Conservation (phyloP, 805 yeast species). For the Kuraishia capsulata region DNA sequence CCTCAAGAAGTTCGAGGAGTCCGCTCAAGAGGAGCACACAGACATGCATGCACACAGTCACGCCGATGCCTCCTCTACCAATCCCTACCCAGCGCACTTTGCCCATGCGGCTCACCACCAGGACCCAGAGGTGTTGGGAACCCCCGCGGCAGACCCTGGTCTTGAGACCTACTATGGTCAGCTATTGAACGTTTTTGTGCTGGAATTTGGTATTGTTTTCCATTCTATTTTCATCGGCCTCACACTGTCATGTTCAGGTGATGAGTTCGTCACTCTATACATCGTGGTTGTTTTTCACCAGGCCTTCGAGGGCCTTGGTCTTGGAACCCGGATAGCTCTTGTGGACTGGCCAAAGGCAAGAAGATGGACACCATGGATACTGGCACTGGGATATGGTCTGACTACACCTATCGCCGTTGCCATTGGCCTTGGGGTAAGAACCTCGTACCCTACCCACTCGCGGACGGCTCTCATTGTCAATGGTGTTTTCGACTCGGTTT, state of each 20-base stretch:
- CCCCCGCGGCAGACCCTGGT: conserved; percentile 18
- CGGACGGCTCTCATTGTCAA: conserved; percentile 52
- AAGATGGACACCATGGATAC: conserved; percentile 48
- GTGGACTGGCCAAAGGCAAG: conserved; percentile 33
- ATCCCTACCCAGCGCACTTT: conserved; percentile 27
- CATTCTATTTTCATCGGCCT: conserved; percentile 81
- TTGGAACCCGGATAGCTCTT: conserved; percentile 68
- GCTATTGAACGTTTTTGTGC: conserved; percentile 42
- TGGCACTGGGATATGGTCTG: conserved; percentile 39
- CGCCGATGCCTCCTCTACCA: background rate
- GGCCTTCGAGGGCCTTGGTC: conserved; percentile 78
- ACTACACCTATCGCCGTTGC: conserved; percentile 75
- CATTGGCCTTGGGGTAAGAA: conserved; percentile 69
- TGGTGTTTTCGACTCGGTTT: conserved; percentile 67
- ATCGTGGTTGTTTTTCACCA: conserved; percentile 70
- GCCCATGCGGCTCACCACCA: conserved; percentile 28
- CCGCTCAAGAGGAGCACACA: conserved; percentile 7
- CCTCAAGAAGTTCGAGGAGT: conserved; percentile 9
- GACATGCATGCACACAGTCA: conserved; percentile 1
- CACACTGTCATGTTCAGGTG: conserved; percentile 69
- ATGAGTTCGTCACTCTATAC: conserved; percentile 62
- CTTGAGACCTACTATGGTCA: conserved; percentile 48
- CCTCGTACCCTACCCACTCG: conserved; percentile 49
- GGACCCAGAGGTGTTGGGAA: conserved; percentile 31
- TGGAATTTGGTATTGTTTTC: conserved; percentile 75